These are phyloP conservation scores for Exophiala sp. DNA, from an alignment of 2,329 filamentous ascomycete species.

Conservation along the genomic window DNA sequence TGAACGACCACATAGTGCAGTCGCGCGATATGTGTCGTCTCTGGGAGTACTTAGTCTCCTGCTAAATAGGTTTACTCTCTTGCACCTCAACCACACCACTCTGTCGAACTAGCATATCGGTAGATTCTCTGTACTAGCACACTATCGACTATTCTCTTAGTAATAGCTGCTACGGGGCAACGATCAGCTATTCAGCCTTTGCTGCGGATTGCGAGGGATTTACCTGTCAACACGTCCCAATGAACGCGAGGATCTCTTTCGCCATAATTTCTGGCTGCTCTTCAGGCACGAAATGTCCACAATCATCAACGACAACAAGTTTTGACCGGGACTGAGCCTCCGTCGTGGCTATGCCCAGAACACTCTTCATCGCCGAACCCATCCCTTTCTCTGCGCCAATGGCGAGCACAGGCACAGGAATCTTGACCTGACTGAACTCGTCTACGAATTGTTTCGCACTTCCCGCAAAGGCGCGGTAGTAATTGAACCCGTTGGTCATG, in stretches of 20 bases:
- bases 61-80: too few relatives aligned
- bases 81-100: too few relatives aligned
- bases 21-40: too few relatives aligned
- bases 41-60: too few relatives aligned
- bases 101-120: too few relatives aligned
- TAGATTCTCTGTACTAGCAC: too few relatives aligned
- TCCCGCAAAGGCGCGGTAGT: slow-evolving; percentile 28
- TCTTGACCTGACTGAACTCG: slow-evolving; percentile 22
- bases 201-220: too few relatives aligned
- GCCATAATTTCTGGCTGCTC: slow-evolving; percentile 29
- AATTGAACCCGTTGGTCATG: slow-evolving; percentile 30
- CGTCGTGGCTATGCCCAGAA: not conserved
- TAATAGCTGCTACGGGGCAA: too few relatives aligned
- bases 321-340: not conserved
- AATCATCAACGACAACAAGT: slow-evolving; percentile 17
- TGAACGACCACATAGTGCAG: too few relatives aligned
- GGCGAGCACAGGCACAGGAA: slow-evolving; percentile 23
- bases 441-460: slow-evolving; percentile 28
- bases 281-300: slow-evolving; percentile 30
- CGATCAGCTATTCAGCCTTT: too few relatives aligned
- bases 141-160: too few relatives aligned
- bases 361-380: slow-evolving; percentile 21
- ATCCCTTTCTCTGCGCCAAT: slow-evolving; percentile 25
- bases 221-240: not conserved
- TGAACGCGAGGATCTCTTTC: slow-evolving; percentile 12